Evolutionary conservation across 2,329 filamentous ascomycete species (phyloP), one percentile per base, ranked within the genome.

Genomic region (Apiospora pterosperma): DNA sequence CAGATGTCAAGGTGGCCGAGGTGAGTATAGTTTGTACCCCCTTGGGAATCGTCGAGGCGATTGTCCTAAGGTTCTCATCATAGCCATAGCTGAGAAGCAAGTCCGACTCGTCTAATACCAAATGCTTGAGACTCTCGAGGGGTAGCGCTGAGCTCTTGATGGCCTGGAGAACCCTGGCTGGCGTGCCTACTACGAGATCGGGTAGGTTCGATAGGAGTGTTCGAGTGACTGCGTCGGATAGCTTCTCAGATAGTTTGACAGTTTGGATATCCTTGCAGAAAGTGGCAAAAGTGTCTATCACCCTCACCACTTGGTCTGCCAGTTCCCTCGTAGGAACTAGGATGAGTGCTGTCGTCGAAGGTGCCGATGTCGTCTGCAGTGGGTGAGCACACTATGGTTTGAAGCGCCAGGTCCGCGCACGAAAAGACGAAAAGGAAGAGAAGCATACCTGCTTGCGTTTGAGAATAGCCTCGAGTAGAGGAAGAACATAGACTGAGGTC

Each of bases 71-170:
- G 71, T 98, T 96, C 66, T 97, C 92, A 65, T 95, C 90, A 75
- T 97, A 97, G 60, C 94, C 96, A 74, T 98, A 99, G 4, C 92
- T 96, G 64, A 98, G 82, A 7, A 99, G 91, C 67, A 99, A 79
- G 74, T 99, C 96, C 3, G 95, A 94, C 80, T 99, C 96, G 76
- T 99, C 96, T 62, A 99, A 88, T 0, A 98, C 92, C 19, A 98
- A 80, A 68, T 93, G 89, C 36, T 88, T 85, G 25, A 99, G 83
- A 59, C 87, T 84, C 19, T 90, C 85, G 36, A 97, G 80, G 1
- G 88, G 87, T 61, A 98, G 81, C 0, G 90, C 86, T 12, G 89
- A 88, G 61, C 83, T 88, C 73, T 91, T 92, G 72, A 96, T 84
- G 73, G 95, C 93, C 65, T 90, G 84, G 73, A 90, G 90, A 16